phyloP scores from a whole-genome alignment of 768 basidiomycete genomes.

The Chalciporus sphaerocephalus region DNA sequence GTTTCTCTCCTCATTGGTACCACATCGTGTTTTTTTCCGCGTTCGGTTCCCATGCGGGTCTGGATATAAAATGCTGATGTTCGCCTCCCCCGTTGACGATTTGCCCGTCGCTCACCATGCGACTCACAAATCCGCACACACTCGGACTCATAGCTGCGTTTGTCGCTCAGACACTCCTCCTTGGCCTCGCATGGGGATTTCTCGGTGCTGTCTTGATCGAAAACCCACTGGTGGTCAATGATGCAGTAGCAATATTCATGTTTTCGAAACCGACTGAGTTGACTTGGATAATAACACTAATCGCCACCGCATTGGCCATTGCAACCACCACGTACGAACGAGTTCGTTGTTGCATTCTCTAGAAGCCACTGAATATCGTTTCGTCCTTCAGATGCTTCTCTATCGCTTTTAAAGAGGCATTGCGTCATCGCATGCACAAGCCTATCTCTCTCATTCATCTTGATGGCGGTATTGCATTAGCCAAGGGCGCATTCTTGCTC shows the following conservation, averaged over 20 bases:
- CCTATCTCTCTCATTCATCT: slow-evolving; percentile 13
- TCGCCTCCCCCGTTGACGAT: neutral
- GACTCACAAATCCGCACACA: neutral
- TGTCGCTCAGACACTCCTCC: neutral
- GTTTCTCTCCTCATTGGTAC: neutral
- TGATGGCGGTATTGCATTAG: slow-evolving; percentile 7
- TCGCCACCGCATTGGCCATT: neutral
- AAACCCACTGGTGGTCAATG: neutral
- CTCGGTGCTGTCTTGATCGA: neutral
- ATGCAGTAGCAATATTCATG: neutral
- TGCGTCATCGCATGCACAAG: slow-evolving; percentile 10
- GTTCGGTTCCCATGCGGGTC: neutral
- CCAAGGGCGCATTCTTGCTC: neutral
- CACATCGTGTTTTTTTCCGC: neutral
- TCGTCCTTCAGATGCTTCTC: slow-evolving; percentile 1
- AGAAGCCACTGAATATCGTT: neutral
- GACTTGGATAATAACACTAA: neutral
- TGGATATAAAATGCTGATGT: neutral
- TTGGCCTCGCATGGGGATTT: neutral
- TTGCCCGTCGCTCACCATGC: neutral
- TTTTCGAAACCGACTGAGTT: neutral
- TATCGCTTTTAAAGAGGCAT: slow-evolving; percentile 14
- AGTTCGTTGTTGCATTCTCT: neutral
- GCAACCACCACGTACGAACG: neutral
- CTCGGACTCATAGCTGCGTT: neutral